phyloP scores from a whole-genome alignment of 768 basidiomycete genomes.

The Roridomyces roridus region DNA sequence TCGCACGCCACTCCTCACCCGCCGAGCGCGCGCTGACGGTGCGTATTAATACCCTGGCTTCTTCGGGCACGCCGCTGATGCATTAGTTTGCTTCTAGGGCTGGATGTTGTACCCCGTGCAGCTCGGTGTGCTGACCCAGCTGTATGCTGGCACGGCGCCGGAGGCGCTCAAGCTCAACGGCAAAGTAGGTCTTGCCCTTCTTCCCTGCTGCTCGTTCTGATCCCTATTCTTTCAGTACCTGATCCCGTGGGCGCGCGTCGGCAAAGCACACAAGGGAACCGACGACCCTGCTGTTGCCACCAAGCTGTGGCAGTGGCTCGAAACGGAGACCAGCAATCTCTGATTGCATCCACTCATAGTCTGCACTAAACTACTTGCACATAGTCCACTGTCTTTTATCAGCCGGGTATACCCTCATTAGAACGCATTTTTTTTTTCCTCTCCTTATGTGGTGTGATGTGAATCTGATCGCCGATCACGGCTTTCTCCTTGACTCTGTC shows the following conservation, averaged over 20 bases:
- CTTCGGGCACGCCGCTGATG: not conserved
- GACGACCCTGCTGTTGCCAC: constrained; percentile 29
- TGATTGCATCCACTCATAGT: too few species aligned
- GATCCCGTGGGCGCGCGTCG: constrained; percentile 39
- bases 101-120: constrained; percentile 34
- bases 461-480: too few species aligned
- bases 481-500: too few species aligned
- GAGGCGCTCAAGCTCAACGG: constrained; percentile 45
- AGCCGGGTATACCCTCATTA: too few species aligned
- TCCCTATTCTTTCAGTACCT: constrained; percentile 28
- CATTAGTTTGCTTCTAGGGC: constrained; percentile 25
- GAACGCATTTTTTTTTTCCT: too few species aligned
- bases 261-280: constrained; percentile 27
- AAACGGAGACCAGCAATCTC: constrained; percentile 28
- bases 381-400: too few species aligned
- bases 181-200: constrained; percentile 36
- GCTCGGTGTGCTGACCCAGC: constrained; percentile 48
- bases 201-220: not conserved
- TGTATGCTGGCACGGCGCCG: constrained; percentile 49
- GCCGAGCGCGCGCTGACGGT: constrained; percentile 23
- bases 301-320: constrained; percentile 39
- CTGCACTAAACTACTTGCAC: too few species aligned
- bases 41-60: not conserved
- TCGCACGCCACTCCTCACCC: constrained; percentile 31
- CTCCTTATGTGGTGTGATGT: too few species aligned